Evolutionary conservation across 2,329 filamentous ascomycete genomes (phyloP).

Genomic region (Diaporthe helianthi): DNA sequence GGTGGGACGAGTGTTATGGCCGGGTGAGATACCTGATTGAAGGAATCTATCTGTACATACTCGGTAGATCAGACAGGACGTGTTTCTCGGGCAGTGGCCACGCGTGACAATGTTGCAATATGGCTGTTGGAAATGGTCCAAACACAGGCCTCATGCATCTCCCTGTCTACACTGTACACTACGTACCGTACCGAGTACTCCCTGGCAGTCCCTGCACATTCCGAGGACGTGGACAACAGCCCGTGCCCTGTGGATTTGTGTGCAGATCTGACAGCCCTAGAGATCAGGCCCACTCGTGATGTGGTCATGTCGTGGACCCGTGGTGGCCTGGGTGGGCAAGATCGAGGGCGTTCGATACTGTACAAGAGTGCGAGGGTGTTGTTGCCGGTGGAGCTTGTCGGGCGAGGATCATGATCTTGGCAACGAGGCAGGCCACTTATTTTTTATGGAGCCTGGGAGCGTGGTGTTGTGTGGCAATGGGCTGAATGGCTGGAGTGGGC

Average conservation of each 20-base stretch:
- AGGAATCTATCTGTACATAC: too few relatives aligned
- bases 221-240: neutral
- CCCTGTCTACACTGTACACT: too few relatives aligned
- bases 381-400: neutral
- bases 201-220: neutral
- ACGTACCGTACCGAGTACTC: too few relatives aligned
- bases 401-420: conserved; percentile 21
- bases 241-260: neutral
- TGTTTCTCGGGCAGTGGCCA: too few relatives aligned
- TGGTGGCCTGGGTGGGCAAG: too few relatives aligned
- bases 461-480: neutral
- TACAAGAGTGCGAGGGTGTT: neutral
- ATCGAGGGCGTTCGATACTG: conserved; percentile 1
- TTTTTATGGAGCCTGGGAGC: too few relatives aligned
- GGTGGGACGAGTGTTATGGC: conserved; percentile 56
- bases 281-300: neutral
- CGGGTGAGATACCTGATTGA: conserved; percentile 32
- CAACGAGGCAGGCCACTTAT: neutral
- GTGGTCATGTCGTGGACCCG: neutral
- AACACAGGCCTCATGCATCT: too few relatives aligned
- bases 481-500: too few relatives aligned
- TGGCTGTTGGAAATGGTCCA: too few relatives aligned
- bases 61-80: too few relatives aligned
- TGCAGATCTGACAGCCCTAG: too few relatives aligned
- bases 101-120: too few relatives aligned